phyloP scores from a whole-genome alignment of 2,329 filamentous ascomycete genomes.

The Sporothrix phasma region DNA sequence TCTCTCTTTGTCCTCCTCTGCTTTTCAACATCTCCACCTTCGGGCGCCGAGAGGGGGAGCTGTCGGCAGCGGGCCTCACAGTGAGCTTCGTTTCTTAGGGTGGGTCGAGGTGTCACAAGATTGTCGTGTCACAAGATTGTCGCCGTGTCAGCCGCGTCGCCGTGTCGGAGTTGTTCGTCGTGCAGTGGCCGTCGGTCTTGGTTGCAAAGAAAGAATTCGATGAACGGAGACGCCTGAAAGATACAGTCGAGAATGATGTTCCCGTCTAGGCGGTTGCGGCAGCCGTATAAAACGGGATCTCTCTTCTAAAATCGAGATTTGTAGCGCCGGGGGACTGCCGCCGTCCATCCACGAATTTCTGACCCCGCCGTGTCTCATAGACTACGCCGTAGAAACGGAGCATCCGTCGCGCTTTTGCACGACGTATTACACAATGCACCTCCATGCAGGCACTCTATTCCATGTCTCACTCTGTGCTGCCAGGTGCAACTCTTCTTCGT shows the following conservation, averaged over 20 bases:
- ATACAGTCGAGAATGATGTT: background rate
- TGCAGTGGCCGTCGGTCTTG: background rate
- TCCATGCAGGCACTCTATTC: background rate
- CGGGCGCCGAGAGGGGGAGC: background rate
- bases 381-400: background rate
- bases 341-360: background rate
- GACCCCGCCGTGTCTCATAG: background rate
- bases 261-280: background rate
- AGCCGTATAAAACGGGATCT: background rate
- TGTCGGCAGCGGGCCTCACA: background rate
- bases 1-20: background rate
- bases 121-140: background rate
- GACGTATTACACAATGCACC: background rate
- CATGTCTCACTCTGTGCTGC: background rate
- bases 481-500: background rate
- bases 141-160: background rate
- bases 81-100: background rate
- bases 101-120: background rate
- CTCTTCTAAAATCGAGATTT: constrained; percentile 3
- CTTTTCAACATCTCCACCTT: constrained; percentile 1
- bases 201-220: background rate
- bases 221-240: background rate
- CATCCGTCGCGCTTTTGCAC: background rate
- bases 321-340: constrained; percentile 4
- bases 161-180: background rate